Evolutionary conservation across 2,329 filamentous ascomycete species (phyloP).

Genomic region (Botrytis galanthina): DNA sequence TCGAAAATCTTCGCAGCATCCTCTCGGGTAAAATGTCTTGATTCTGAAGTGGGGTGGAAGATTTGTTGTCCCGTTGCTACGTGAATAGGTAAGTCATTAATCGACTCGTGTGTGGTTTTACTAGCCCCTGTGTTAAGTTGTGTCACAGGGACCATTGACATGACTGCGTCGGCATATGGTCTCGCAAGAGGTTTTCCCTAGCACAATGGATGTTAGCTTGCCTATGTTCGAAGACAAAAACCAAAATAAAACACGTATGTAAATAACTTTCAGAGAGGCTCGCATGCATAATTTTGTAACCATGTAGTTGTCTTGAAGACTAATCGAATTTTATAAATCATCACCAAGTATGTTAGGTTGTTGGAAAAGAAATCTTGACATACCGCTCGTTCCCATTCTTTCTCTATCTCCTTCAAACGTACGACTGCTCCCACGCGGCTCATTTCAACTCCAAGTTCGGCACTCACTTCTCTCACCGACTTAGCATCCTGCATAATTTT

Average conservation of each 20-base stretch:
- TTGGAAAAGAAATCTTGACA: slow-evolving; percentile 39
- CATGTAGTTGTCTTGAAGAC: slow-evolving; percentile 97
- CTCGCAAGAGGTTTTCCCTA: slow-evolving; percentile 75
- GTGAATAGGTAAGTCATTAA: slow-evolving; percentile 65
- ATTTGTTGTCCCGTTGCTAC: slow-evolving; percentile 60
- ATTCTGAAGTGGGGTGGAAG: slow-evolving; percentile 63
- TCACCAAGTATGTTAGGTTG: slow-evolving; percentile 46
- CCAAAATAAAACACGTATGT: slow-evolving; percentile 20
- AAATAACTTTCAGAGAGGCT: slow-evolving; percentile 64
- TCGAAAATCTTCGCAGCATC: slow-evolving; percentile 66
- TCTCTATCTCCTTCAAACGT: slow-evolving; percentile 66
- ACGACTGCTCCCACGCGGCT: slow-evolving; percentile 69
- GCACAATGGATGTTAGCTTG: slow-evolving; percentile 26
- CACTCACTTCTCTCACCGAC: slow-evolving; percentile 62
- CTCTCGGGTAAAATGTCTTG: slow-evolving; percentile 59
- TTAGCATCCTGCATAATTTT: slow-evolving; percentile 54
- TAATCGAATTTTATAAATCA: slow-evolving; percentile 89
- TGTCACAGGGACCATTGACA: slow-evolving; percentile 77
- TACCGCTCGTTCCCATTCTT: slow-evolving; percentile 63
- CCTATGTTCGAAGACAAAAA: slow-evolving; percentile 21
- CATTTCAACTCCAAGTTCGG: slow-evolving; percentile 63
- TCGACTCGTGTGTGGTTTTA: slow-evolving; percentile 55
- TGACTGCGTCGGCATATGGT: slow-evolving; percentile 73
- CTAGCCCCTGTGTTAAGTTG: slow-evolving; percentile 54
- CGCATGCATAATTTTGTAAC: slow-evolving; percentile 78